A percentile compares a stretch with the other conserved stretches of the same genome.
phyloP scores from a whole-genome alignment of 2,329 filamentous ascomycete genomes.

The Trematosphaeria pertusa region DNA sequence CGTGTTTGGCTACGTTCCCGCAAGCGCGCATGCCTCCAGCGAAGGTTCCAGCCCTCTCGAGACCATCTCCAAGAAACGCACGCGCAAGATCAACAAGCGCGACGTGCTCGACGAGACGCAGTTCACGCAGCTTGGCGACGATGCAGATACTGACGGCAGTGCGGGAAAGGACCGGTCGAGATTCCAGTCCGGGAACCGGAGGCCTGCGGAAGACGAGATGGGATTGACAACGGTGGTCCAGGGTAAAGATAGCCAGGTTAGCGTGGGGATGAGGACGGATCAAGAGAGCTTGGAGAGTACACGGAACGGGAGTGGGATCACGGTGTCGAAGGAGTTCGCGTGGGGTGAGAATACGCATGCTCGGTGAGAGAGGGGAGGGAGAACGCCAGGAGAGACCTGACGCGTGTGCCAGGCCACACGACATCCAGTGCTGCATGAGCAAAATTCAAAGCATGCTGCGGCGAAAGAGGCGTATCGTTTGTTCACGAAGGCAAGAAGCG shows the following conservation, averaged over 20 bases:
- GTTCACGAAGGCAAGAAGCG: no score
- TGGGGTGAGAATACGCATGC: background rate
- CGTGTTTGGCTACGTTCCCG: conserved; percentile 19
- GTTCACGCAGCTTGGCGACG: conserved; percentile 13
- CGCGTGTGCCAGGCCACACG: no score
- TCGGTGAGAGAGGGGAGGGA: no score
- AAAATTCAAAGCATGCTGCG: no score
- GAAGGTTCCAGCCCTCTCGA: conserved; percentile 22
- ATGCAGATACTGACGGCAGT: background rate
- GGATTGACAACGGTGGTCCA: background rate
- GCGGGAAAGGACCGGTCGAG: background rate
- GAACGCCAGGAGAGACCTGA: no score
- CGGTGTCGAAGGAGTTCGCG: background rate
- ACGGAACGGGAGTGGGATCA: background rate
- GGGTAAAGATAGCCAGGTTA: no score
- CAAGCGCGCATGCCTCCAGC: conserved; percentile 15
- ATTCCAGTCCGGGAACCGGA: background rate
- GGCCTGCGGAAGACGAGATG: background rate
- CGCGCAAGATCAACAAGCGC: conserved; percentile 23
- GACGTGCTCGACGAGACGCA: conserved; percentile 22
- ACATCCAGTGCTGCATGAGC: no score
- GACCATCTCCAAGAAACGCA: conserved; percentile 31
- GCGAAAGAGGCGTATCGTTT: no score
- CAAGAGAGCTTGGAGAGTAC: background rate
- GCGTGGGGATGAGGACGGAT: background rate